Evolutionary conservation across 2,329 filamentous ascomycete genomes (phyloP).

Genomic region (Incumbomyces delicatus): DNA sequence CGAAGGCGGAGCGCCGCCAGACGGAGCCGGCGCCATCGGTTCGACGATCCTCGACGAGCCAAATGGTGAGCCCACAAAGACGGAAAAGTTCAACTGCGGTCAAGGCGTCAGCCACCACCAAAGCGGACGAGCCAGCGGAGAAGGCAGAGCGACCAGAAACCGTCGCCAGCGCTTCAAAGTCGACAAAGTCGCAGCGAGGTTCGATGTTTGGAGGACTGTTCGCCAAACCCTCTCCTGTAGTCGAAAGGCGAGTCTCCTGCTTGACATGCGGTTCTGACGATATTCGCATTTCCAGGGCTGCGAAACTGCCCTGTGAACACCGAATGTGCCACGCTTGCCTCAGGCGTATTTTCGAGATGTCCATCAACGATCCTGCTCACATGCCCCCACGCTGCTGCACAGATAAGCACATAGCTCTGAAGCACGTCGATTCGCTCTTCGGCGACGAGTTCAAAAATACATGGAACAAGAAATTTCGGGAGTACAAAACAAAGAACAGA

Average conservation of each 20-base stretch:
- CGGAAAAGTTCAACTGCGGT: constrained; percentile 15
- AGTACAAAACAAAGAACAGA: constrained; percentile 63
- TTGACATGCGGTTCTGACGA: constrained; percentile 62
- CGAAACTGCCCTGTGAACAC: constrained; percentile 67
- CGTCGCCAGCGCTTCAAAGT: not conserved
- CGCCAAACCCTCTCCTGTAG: constrained; percentile 11
- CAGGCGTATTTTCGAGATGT: constrained; percentile 63
- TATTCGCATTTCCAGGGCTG: constrained; percentile 51
- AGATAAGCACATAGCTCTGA: constrained; percentile 60
- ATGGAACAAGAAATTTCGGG: constrained; percentile 73
- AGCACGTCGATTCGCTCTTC: constrained; percentile 67
- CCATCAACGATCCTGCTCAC: constrained; percentile 63
- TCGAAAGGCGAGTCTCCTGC: constrained; percentile 53
- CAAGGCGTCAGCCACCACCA: constrained; percentile 5
- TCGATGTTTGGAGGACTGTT: constrained; percentile 12
- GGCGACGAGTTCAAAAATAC: constrained; percentile 61
- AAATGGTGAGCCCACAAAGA: constrained; percentile 1
- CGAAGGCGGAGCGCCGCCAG: constrained; percentile 14
- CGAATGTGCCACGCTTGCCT: constrained; percentile 72
- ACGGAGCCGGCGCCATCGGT: constrained; percentile 10
- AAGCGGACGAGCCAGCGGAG: constrained; percentile 6
- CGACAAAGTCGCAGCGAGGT: constrained; percentile 4
- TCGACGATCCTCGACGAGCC: constrained; percentile 3
- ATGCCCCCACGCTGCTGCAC: constrained; percentile 83
- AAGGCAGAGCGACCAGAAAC: constrained; percentile 1